These are phyloP conservation scores for Atractiella rhizophila DNA, from an alignment of 768 basidiomycete genomes.

Conservation along the genomic window DNA sequence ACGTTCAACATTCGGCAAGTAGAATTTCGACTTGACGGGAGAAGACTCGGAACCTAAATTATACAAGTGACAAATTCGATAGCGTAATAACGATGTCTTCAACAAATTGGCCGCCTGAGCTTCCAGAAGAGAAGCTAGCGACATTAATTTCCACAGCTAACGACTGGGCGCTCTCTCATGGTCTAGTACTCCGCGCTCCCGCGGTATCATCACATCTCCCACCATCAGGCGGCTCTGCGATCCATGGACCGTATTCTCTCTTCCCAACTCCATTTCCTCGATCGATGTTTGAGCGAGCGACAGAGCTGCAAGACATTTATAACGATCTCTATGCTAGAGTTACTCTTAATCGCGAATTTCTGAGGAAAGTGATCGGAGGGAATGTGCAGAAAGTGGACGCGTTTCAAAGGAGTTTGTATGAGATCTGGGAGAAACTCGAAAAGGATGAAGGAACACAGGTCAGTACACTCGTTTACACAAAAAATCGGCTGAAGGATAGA, in stretches of 20 bases:
- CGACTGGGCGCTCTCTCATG: conserved; percentile 61
- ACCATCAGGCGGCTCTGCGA: conserved; percentile 37
- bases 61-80: too few species aligned
- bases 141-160: conserved; percentile 20
- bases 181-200: conserved; percentile 54
- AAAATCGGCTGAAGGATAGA: too few species aligned
- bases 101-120: conserved; percentile 6
- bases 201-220: conserved; percentile 22
- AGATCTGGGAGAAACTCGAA: conserved; percentile 52
- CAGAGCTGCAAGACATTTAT: conserved; percentile 45
- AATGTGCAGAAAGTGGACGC: conserved; percentile 57
- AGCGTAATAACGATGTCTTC: too few species aligned
- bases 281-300: conserved; percentile 37
- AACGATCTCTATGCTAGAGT: conserved; percentile 66
- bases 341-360: conserved; percentile 48
- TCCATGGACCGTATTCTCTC: conserved; percentile 72
- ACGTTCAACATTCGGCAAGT: too few species aligned
- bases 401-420: conserved; percentile 68
- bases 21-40: too few species aligned
- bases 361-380: conserved; percentile 64
- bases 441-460: conserved; percentile 39
- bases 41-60: too few species aligned
- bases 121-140: not conserved
- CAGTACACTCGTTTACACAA: not conserved
- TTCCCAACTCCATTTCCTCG: conserved; percentile 70